These are phyloP conservation scores for Prunella vulgaris DNA, from an alignment of 257 asterid genomes.

Conservation along the genomic window DNA sequence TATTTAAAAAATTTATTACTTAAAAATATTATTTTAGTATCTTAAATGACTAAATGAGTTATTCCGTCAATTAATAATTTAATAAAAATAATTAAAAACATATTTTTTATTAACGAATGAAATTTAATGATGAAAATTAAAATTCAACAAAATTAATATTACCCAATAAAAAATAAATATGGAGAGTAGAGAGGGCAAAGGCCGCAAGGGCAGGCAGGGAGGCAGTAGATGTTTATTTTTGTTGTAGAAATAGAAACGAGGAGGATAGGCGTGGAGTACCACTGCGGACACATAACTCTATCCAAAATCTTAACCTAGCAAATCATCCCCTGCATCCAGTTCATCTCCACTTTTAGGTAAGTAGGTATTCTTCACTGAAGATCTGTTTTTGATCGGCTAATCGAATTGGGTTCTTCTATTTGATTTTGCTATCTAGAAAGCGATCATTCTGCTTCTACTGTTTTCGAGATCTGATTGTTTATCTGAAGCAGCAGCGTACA, in stretches of 20 bases:
- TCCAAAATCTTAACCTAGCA: conserved; percentile 19
- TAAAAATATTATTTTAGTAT: no score
- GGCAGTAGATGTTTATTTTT: not conserved
- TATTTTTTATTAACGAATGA: no score
- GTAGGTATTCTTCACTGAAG: conserved; percentile 18
- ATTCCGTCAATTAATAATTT: no score
- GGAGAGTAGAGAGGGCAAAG: not conserved
- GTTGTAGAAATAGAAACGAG: conserved; percentile 4
- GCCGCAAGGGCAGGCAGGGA: not conserved
- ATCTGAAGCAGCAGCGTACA: conserved; percentile 14
- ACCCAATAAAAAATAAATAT: not conserved
- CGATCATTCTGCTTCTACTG: conserved; percentile 49
- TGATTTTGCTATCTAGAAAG: conserved; percentile 13
- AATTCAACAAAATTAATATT: no score
- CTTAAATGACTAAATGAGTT: no score
- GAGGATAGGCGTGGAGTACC: conserved; percentile 18
- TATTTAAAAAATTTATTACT: no score
- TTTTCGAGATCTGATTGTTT: conserved; percentile 34
- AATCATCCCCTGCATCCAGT: conserved; percentile 8
- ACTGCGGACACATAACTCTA: conserved; percentile 5
- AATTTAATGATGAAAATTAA: no score
- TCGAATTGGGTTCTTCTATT: conserved; percentile 12
- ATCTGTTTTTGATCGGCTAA: conserved; percentile 37
- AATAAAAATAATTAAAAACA: no score
- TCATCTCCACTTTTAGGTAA: conserved; percentile 15